Conservation (phyloP, 306 rosid species). For the Casuarina cunninghamiana region DNA sequence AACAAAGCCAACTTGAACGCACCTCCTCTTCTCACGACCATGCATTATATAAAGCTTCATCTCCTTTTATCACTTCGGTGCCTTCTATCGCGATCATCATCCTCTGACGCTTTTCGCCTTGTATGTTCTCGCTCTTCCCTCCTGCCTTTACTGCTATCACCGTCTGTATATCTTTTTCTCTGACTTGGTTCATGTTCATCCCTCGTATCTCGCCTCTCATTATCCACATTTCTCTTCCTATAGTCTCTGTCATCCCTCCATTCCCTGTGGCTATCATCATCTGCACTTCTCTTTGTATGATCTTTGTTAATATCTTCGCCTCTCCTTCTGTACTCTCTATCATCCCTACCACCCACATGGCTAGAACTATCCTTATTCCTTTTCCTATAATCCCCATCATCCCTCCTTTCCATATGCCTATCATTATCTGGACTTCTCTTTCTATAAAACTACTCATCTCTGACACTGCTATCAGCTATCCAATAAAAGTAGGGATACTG, state of each 20-base stretch:
- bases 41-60: conserved; percentile 13
- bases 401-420: conserved; percentile 42
- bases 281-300: conserved; percentile 30
- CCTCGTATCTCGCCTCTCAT: conserved; percentile 19
- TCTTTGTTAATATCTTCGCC: conserved; percentile 34
- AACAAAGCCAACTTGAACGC: no score
- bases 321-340: conserved; percentile 43
- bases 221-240: conserved; percentile 25
- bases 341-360: conserved; percentile 31
- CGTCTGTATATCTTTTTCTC: conserved; percentile 45
- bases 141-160: conserved; percentile 32
- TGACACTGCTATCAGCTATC: not conserved
- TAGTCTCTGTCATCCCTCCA: conserved; percentile 44
- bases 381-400: conserved; percentile 38
- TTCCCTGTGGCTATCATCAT: conserved; percentile 34
- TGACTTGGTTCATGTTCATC: conserved; percentile 19
- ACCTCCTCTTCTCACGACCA: no score
- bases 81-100: no score
- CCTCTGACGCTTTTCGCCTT: conserved; percentile 29
- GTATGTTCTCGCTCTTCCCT: conserved; percentile 35
- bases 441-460: conserved; percentile 31
- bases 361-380: conserved; percentile 3
- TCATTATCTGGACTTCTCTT: conserved; percentile 36
- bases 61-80: conserved; percentile 30
- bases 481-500: not conserved